phyloP scores from a whole-genome alignment of 2,329 filamentous ascomycete genomes.

The Bertia moriformis region DNA sequence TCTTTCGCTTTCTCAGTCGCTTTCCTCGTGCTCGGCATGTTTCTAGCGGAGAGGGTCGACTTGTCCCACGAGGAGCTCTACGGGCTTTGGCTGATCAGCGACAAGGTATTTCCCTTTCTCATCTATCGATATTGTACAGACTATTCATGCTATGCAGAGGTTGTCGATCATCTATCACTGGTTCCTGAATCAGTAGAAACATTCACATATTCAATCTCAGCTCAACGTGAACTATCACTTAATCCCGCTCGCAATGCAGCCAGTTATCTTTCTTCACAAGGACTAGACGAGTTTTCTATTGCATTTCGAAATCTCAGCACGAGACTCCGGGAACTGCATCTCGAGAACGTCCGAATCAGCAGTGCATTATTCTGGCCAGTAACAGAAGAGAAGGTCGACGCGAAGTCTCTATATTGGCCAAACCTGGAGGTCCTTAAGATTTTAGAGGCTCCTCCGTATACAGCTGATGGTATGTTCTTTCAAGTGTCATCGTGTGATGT shows the following conservation, averaged over 20 bases:
- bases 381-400: not conserved
- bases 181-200: not conserved
- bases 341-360: not conserved
- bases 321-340: not conserved
- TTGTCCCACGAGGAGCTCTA: not conserved
- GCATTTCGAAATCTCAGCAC: not conserved
- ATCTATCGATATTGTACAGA: not conserved
- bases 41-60: not conserved
- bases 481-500: too few relatives aligned
- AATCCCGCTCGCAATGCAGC: not conserved
- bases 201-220: not conserved
- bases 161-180: not conserved
- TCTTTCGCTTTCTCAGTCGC: not conserved
- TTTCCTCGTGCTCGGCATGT: not conserved
- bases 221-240: not conserved
- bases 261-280: not conserved
- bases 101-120: not conserved
- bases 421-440: not conserved
- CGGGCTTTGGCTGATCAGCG: not conserved
- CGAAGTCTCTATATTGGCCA: not conserved
- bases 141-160: not conserved
- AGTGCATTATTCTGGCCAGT: not conserved
- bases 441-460: not conserved
- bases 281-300: not conserved
- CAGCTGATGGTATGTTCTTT: not conserved